phyloP scores from a whole-genome alignment of 2,329 filamentous ascomycete genomes.

The Calycina herbarum region DNA sequence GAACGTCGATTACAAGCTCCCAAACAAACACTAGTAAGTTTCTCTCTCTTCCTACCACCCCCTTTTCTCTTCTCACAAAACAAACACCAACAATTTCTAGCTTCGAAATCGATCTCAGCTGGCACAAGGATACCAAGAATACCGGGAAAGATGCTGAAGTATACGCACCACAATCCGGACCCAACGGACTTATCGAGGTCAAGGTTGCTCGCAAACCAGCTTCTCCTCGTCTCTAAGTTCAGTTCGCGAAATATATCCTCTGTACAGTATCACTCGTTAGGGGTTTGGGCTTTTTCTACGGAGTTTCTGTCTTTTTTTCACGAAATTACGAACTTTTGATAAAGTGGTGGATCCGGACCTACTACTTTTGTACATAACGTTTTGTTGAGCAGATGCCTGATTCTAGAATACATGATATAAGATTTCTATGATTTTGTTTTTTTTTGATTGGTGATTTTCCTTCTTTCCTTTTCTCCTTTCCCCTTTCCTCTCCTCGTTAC shows the following conservation, averaged over 20 bases:
- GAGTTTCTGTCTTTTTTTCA: not conserved
- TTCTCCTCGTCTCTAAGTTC: not conserved
- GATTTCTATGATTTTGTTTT: too few species aligned
- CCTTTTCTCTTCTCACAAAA: not conserved
- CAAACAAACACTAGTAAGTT: slow-evolving; percentile 95
- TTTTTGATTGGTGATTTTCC: too few species aligned
- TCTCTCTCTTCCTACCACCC: not conserved
- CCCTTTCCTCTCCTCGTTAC: too few species aligned
- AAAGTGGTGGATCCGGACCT: not conserved
- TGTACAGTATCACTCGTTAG: not conserved
- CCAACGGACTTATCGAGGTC: slow-evolving; percentile 95
- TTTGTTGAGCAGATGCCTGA: not conserved
- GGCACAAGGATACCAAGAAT: slow-evolving; percentile 95
- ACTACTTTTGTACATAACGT: slow-evolving; percentile 1
- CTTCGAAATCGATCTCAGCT: slow-evolving; percentile 71
- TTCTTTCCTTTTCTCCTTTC: too few species aligned
- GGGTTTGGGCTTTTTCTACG: not conserved
- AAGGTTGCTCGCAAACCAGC: slow-evolving; percentile 63
- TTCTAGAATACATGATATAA: not conserved
- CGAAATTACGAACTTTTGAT: not conserved
- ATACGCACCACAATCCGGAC: slow-evolving; percentile 87
- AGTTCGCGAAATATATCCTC: not conserved
- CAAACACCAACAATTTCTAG: slow-evolving; percentile 20
- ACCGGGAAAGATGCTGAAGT: slow-evolving; percentile 95
- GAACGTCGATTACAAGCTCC: slow-evolving; percentile 77